Base-by-base conservation (phyloP, 345 rosid genomes). In the Pseudoturritis turrita region DNA sequence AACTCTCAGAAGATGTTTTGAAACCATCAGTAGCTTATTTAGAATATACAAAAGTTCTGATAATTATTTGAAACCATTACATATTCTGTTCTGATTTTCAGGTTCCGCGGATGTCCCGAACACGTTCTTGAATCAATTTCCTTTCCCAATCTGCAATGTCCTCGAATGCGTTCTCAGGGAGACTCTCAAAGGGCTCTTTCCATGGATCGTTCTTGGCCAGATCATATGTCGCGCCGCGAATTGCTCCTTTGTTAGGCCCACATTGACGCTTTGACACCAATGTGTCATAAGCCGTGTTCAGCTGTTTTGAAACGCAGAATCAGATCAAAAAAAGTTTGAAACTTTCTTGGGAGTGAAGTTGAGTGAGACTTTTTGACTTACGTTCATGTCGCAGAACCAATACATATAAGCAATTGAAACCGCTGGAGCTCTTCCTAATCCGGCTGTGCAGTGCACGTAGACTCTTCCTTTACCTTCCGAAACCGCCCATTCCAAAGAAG, bases 371-470 rank as follows among this genome's bases (percentile, higher is more conserved):
- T 50, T 71, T 44, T 3, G 9, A 79, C 91, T 80, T 67, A 88
- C 98, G 40, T 83, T 85, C 92, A 88, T 82, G 79, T 55, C 53
- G 17, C 88, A 75, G 74, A 93, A 90, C 98, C 97, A 93, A 81
- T 79, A 90, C 87, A 90, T 82, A 78, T 93, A 93, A 39, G 98
- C 85, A 45, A 90, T 87, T 0, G 91, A 88, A 63, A 88, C 89
- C 10, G 96, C 97, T 10, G 98, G 98, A 39, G 98, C 98, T 71
- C 98, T 89, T 71, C 98, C 98, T 7, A 93, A 81, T 47, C 98
- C 97, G 14, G 98, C 98, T 11, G 96, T 86, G 77, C 98, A 93
- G 54, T 93, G 98, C 35, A 93, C 89, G 21, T 93, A 93, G 4
- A 78, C 90, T 69, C 85, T 70, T 22, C 97, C 97, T 73, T 89